Conservation (phyloP, 2,329 filamentous ascomycete species). For the Trichoderma brevicompactum region DNA sequence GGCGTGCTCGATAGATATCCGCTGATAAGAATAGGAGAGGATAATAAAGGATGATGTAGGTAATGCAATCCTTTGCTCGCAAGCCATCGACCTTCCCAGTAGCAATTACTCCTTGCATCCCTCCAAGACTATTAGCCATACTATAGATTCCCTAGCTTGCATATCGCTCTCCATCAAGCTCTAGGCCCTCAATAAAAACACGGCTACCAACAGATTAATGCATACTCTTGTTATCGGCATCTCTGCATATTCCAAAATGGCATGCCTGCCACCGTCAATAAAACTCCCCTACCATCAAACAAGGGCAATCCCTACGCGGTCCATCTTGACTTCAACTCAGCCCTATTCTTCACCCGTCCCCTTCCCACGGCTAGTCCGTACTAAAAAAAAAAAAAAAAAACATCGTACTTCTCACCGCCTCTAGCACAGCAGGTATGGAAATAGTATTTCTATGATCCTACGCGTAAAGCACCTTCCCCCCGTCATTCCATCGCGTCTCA, state of each 20-base stretch:
- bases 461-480: background rate
- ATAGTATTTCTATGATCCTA: background rate
- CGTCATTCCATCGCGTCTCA: constrained; percentile 6
- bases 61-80: too few relatives aligned
- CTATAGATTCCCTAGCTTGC: too few relatives aligned
- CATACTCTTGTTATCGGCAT: too few relatives aligned
- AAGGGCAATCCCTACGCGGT: background rate
- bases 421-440: background rate
- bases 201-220: too few relatives aligned
- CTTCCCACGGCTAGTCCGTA: background rate
- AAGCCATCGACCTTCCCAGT: too few relatives aligned
- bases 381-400: background rate
- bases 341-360: background rate
- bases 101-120: too few relatives aligned
- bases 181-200: too few relatives aligned
- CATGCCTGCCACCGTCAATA: background rate
- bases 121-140: too few relatives aligned
- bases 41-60: too few relatives aligned
- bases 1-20: too few relatives aligned
- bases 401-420: constrained; percentile 2
- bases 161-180: too few relatives aligned
- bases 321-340: background rate
- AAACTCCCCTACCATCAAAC: background rate
- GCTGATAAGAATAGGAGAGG: too few relatives aligned
- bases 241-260: constrained; percentile 5